phyloP scores from a whole-genome alignment of 352 stramenopile genomes.

The Saprolegnia parasitica region DNA sequence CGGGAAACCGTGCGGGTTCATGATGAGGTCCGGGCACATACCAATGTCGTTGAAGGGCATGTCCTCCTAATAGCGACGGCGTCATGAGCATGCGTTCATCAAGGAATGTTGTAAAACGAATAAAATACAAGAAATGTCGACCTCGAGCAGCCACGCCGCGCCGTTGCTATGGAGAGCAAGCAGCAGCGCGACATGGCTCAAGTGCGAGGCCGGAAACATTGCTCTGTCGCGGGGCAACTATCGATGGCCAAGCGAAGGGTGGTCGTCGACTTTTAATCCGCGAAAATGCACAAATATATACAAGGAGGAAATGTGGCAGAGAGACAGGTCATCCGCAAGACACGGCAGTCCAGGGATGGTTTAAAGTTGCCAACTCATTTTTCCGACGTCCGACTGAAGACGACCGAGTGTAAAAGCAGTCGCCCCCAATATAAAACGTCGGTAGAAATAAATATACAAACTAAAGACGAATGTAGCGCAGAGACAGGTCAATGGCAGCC shows the following conservation, averaged over 20 bases:
- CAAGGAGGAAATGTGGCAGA: background rate
- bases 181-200: background rate
- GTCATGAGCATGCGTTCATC: conserved; percentile 25
- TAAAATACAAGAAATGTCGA: background rate
- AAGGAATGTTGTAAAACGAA: background rate
- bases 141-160: background rate
- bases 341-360: background rate
- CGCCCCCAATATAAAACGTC: background rate
- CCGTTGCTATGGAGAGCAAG: background rate
- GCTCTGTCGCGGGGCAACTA: conserved; percentile 23
- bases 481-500: background rate
- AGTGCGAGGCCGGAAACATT: background rate
- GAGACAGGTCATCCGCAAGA: conserved; percentile 3
- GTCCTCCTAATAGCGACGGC: conserved; percentile 91
- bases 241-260: background rate
- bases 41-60: conserved; percentile 99
- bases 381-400: background rate
- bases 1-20: conserved; percentile 99
- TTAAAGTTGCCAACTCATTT: background rate
- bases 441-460: background rate
- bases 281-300: background rate
- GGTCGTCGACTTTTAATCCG: conserved; percentile 15
- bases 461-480: background rate
- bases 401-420: background rate
- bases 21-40: conserved; percentile 98